Evolutionary conservation across 257 asterid species (phyloP), one percentile per base, ranked within the genome.

Genomic region (Fraxinus americana): DNA sequence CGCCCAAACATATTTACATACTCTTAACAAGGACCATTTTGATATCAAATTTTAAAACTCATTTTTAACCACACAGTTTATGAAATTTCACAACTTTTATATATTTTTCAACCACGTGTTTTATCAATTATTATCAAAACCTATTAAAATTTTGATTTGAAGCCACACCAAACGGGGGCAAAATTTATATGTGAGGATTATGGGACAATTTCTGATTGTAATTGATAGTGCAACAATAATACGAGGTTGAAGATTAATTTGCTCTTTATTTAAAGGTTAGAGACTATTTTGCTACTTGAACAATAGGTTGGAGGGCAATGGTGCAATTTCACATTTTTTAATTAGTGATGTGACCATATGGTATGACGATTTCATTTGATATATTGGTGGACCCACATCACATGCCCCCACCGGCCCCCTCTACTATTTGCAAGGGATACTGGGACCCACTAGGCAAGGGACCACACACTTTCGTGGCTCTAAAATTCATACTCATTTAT

Each of bases 381-480:
- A 35, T 45, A 45, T 13, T 39, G 45, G 45, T 9, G 13, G 45
- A 39, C 25, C 63, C 63, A 52, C 23, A 14, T 19, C 61, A 14
- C 59, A 17, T 52, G 23, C 69, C 68, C 69, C 21, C 12, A 52
- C 63, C 10, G 45, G 63, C 12, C 52, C 38, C 70, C 1, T 32
- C 38, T 65, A 14, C 21, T 25, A 5, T 36, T 43, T 39, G 25
- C 9, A 66, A 29, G 25, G 19, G 36, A 34, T 61, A 57, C 2
- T 12, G 75, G 78, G 82, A 30, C 82, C 78, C 71, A 50, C 27
- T 8, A 32, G 68, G 41, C 70, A 4, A 4, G 59, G 83, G 76
- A 81, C 81, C 77, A 59, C 80, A 71, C 75, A 6, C 1, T 66
- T 67, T 74, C 61, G 67, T 48, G 57, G 63, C 78, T 30, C 68